Base-by-base conservation (phyloP, 768 basidiomycete genomes). In the Leccinum boreale region DNA sequence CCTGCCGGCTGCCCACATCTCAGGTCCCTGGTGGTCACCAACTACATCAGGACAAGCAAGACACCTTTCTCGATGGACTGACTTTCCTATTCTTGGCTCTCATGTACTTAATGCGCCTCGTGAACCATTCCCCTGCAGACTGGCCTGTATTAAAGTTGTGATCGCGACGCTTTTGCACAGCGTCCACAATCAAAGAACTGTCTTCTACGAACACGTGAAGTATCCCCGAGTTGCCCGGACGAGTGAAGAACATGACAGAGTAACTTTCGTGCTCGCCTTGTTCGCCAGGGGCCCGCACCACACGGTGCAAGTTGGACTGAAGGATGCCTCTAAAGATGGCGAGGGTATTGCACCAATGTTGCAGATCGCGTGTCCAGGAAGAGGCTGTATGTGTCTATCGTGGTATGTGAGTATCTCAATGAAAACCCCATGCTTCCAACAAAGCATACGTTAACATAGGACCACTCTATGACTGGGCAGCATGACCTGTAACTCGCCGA, bases 201-300 rank as follows among this genome's bases (percentile, higher is more conserved):
- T 81, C 75, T 28, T 83, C 77, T 0, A 75, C 69, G 5, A 87
- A 70, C 3, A 85, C 79, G 10, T 75, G 78, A 8, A 88, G 79
- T 1, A 77, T 56, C 36, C 79, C 72, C 2, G 76, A 75, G 65
- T 86, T 79, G 11, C 80, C 81, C 0, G 86, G 86, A 21, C 87
- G 77, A 0, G 80, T 83, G 72, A 89, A 88, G 70, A 81, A 89
- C 0, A 86, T 28, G 26, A 28, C 26, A 28, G 26, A 28, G 26
- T 28, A 35, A 15, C 33, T 14, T 35, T 35, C 33, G 33, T 35
- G 33, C 33, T 35, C 14, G 33, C 33, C 33, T 35, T 35, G 33
- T 14, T 35, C 33, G 14, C 33, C 33, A 5, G 14, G 33, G 5
- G 33, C 33, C 33, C 5, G 33, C 14, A 35, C 33, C 14, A 35